Percentiles rank a stretch among this genome's conserved stretches.
phyloP scores from a whole-genome alignment of 2,329 filamentous ascomycete genomes.

The Penicillium sclerotigenum region DNA sequence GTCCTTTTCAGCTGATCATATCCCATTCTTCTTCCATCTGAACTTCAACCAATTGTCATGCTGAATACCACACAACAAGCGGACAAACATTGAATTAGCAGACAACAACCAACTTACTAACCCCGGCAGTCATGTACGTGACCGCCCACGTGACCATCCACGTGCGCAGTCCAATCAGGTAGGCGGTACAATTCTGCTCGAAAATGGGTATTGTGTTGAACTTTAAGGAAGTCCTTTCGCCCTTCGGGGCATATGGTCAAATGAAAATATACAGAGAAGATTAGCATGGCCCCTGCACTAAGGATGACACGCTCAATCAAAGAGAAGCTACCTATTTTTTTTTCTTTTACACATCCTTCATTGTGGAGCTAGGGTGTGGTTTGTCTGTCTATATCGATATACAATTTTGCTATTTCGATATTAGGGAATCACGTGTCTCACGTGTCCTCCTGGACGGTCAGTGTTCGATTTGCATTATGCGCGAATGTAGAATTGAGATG shows the following conservation, averaged over 20 bases:
- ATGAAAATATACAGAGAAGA: conserved; percentile 72
- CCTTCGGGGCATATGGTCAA: conserved; percentile 59
- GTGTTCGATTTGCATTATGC: not conserved
- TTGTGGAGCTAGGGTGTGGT: not conserved
- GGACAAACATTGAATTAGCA: no score
- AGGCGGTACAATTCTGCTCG: not conserved
- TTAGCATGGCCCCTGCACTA: conserved; percentile 84
- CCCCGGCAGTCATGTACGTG: not conserved
- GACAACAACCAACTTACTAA: not conserved
- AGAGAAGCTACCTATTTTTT: conserved; percentile 73
- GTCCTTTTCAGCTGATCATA: not conserved
- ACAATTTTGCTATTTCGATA: not conserved
- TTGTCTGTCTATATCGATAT: not conserved
- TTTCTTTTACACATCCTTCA: not conserved
- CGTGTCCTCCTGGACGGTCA: not conserved
- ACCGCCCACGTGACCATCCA: not conserved
- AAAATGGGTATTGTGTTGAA: not conserved
- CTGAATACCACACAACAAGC: no score
- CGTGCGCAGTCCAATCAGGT: not conserved
- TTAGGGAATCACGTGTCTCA: not conserved
- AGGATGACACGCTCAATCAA: conserved; percentile 90
- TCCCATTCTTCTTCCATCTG: not conserved
- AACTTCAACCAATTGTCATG: not conserved
- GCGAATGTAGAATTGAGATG: not conserved
- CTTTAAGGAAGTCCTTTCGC: conserved; percentile 10